These are phyloP conservation scores for Plectosphaerella cucumerina DNA, from an alignment of 2,329 filamentous ascomycete genomes.

Conservation along the genomic window DNA sequence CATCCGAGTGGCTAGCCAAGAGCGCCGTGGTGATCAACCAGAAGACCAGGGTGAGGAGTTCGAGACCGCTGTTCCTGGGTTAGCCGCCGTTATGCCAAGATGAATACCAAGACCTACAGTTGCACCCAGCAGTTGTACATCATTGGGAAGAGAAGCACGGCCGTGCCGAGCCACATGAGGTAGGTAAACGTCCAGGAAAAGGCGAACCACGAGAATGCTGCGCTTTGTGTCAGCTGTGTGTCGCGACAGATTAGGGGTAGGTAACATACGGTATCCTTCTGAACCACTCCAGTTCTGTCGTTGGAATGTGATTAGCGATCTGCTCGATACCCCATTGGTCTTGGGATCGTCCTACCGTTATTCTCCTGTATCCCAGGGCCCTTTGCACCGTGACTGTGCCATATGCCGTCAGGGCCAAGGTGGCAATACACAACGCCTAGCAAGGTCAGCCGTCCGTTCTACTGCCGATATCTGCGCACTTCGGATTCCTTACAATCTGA, in stretches of 20 bases:
- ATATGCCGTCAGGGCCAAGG: conserved; percentile 10
- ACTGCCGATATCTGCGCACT: too few species aligned
- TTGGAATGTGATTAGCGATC: conserved; percentile 3
- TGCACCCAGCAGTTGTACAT: conserved; percentile 16
- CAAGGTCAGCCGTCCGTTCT: background rate
- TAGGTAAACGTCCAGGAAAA: conserved; percentile 14
- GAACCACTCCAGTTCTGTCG: conserved; percentile 12
- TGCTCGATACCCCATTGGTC: background rate
- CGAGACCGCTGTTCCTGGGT: conserved; percentile 7
- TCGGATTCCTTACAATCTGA: conserved; percentile 9
- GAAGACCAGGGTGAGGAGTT: conserved; percentile 12
- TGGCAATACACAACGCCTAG: conserved; percentile 8
- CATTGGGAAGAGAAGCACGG: conserved; percentile 10
- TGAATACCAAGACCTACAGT: conserved; percentile 6
- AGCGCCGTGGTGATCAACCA: conserved; percentile 14
- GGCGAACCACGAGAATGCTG: conserved; percentile 13
- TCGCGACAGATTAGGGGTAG: background rate
- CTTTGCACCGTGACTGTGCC: conserved; percentile 13
- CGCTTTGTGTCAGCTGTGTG: background rate
- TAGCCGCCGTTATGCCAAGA: too few species aligned
- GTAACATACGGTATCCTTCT: conserved; percentile 14
- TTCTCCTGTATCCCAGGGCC: conserved; percentile 12
- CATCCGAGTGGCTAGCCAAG: conserved; percentile 12
- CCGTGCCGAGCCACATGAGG: conserved; percentile 12
- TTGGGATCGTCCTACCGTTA: conserved; percentile 9